Conservation (phyloP, 2,329 filamentous ascomycete genomes). For the Ophiocordyceps camponoti-floridani region DNA sequence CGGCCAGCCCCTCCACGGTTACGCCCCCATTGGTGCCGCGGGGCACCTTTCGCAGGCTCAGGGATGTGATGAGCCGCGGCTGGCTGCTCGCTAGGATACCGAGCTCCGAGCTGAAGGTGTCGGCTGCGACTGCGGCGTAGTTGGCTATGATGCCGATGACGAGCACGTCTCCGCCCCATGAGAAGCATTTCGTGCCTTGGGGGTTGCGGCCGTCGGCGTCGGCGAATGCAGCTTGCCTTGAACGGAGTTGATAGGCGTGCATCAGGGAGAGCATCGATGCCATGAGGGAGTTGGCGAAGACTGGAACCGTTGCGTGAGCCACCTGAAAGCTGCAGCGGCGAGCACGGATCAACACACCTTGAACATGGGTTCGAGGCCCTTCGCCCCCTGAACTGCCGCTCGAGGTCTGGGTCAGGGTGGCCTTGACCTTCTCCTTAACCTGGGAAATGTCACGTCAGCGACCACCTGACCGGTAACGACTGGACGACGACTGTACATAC, state of each 20-base stretch:
- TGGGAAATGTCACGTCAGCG: constrained; percentile 15
- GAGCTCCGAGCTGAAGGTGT: constrained; percentile 90
- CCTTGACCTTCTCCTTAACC: constrained; percentile 79
- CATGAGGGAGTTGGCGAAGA: constrained; percentile 73
- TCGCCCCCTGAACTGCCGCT: constrained; percentile 60
- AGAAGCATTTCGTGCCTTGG: constrained; percentile 32
- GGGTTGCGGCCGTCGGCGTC: constrained; percentile 13
- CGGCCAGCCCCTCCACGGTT: constrained; percentile 52
- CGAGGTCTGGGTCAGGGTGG: constrained; percentile 60
- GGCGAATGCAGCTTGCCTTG: constrained; percentile 22
- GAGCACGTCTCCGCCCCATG: constrained; percentile 43
- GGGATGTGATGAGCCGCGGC: constrained; percentile 76
- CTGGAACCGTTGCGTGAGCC: constrained; percentile 13
- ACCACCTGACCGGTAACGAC: background rate
- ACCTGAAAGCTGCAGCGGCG: background rate
- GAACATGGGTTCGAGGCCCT: constrained; percentile 64
- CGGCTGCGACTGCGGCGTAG: constrained; percentile 80
- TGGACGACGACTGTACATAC: constrained; percentile 32
- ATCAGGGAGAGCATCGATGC: constrained; percentile 47
- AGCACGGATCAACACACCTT: constrained; percentile 29
- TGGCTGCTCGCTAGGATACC: constrained; percentile 65
- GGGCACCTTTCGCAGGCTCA: constrained; percentile 58
- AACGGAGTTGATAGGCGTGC: constrained; percentile 40
- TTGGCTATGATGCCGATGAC: constrained; percentile 55
- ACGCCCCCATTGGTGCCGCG: constrained; percentile 90